A percentile compares a stretch with the other conserved stretches of the same genome.
phyloP scores from a whole-genome alignment of 2,329 filamentous ascomycete genomes.

The Talaromyces sp. region DNA sequence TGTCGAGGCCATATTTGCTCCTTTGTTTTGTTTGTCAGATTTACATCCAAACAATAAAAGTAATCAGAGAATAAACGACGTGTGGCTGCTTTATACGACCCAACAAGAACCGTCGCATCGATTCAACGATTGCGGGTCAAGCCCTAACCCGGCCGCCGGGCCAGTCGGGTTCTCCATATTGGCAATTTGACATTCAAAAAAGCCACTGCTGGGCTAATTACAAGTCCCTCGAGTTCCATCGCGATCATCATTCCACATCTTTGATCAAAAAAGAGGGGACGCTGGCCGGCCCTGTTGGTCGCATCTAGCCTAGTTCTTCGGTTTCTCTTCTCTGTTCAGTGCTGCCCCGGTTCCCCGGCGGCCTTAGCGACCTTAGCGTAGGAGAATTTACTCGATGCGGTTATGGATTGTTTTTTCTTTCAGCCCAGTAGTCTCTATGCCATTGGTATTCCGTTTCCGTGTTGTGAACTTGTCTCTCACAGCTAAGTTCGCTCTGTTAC shows the following conservation, averaged over 20 bases:
- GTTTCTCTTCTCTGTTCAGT: conserved; percentile 8
- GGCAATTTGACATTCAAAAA: not conserved
- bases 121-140: not conserved
- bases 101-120: not conserved
- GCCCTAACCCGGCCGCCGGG: not conserved
- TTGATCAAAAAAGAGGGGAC: not conserved
- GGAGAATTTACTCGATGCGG: not conserved
- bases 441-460: not conserved
- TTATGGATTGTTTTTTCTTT: not conserved
- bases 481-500: not conserved
- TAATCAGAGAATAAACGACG: not conserved
- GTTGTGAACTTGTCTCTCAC: not conserved
- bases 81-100: not conserved
- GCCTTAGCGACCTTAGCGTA: not conserved
- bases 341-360: not conserved
- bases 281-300: not conserved
- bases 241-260: not conserved
- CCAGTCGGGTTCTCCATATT: not conserved
- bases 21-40: not conserved
- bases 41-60: not conserved
- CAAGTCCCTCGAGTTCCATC: not conserved
- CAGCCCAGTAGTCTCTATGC: not conserved
- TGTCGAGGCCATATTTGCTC: not conserved
- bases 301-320: conserved; percentile 9
- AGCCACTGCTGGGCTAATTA: no score